phyloP scores from a whole-genome alignment of 768 basidiomycete genomes.

The Suillus lakei region DNA sequence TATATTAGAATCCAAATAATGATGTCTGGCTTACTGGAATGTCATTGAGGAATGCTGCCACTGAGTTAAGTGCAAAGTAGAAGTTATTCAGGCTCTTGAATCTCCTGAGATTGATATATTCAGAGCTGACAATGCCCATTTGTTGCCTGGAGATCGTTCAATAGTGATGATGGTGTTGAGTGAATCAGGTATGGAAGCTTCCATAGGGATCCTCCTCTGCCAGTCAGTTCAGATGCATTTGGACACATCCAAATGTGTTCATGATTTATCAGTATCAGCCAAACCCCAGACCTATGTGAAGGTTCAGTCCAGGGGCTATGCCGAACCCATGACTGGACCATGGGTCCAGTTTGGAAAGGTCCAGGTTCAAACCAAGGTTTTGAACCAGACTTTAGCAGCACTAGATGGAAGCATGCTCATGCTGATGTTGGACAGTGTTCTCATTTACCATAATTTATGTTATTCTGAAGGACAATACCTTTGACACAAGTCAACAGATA shows the following conservation, averaged over 20 bases:
- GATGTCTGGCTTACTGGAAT: too few species aligned
- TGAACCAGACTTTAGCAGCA: too few species aligned
- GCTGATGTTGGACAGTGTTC: too few species aligned
- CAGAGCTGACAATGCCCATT: background rate
- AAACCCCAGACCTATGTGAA: background rate
- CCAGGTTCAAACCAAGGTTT: too few species aligned
- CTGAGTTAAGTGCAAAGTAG: too few species aligned
- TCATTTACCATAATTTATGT: too few species aligned
- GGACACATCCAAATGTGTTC: background rate
- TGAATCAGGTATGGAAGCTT: background rate
- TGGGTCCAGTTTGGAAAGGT: background rate
- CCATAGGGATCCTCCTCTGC: background rate
- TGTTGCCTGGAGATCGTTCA: background rate
- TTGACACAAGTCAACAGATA: background rate
- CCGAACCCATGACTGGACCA: background rate
- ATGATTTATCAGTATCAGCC: background rate
- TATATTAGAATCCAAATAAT: too few species aligned
- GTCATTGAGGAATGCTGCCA: too few species aligned
- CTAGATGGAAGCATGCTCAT: too few species aligned
- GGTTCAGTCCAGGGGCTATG: background rate
- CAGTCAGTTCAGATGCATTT: background rate
- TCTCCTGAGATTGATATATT: background rate
- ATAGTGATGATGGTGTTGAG: background rate
- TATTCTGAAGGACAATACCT: background rate
- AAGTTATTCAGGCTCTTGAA: too few species aligned